phyloP scores from a whole-genome alignment of 192 early-diverging fungal genomes.

The Backusella sp. region DNA sequence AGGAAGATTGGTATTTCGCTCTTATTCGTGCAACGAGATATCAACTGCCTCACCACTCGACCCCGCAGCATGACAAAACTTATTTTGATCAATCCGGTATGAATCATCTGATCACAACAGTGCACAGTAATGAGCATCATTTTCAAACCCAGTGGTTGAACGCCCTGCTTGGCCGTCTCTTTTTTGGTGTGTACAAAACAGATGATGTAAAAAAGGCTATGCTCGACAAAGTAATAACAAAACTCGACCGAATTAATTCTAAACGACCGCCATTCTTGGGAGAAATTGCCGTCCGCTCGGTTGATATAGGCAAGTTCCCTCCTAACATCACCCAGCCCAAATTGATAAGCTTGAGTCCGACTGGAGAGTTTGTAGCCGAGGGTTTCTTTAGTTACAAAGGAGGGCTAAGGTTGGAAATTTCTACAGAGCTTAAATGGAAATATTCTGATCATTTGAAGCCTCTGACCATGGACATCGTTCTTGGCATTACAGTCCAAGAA shows the following conservation, averaged over 20 bases:
- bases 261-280: slow-evolving; percentile 73
- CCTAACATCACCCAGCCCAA: slow-evolving; percentile 80
- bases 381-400: slow-evolving; percentile 80
- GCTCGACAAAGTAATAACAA: slow-evolving; percentile 65
- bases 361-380: slow-evolving; percentile 75
- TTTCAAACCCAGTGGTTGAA: slow-evolving; percentile 79
- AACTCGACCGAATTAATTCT: slow-evolving; percentile 63
- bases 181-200: slow-evolving; percentile 73
- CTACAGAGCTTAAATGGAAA: slow-evolving; percentile 52
- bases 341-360: slow-evolving; percentile 60
- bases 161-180: slow-evolving; percentile 78
- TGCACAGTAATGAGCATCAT: slow-evolving; percentile 60
- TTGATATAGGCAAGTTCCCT: slow-evolving; percentile 75
- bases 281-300: slow-evolving; percentile 76
- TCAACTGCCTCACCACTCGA: slow-evolving; percentile 14
- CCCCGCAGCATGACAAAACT: slow-evolving; percentile 37
- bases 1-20: slow-evolving; percentile 91
- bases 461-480: slow-evolving; percentile 74
- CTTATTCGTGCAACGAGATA: slow-evolving; percentile 66
- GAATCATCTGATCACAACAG: slow-evolving; percentile 43
- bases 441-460: slow-evolving; percentile 45
- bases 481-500: slow-evolving; percentile 72
- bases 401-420: slow-evolving; percentile 75
- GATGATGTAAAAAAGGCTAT: slow-evolving; percentile 59
- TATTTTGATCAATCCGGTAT: slow-evolving; percentile 46